Evolutionary conservation across 352 stramenopile species (phyloP).

Genomic region (Pythium oligandrum): DNA sequence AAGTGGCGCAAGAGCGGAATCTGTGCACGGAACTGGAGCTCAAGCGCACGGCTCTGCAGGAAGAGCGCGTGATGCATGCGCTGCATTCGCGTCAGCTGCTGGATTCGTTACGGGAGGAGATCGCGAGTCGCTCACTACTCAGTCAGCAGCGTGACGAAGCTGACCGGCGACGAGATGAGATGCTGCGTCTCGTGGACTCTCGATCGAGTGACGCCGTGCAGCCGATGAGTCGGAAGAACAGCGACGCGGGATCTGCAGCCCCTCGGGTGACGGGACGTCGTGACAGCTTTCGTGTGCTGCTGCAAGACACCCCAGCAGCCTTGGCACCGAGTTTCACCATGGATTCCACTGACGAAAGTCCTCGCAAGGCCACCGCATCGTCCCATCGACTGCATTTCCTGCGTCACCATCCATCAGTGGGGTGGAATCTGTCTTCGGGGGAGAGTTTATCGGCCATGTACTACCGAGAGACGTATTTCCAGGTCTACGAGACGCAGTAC

Average conservation of each 20-base stretch:
- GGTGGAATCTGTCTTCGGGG: conserved; percentile 4
- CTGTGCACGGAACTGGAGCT: conserved; percentile 23
- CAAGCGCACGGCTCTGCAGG: conserved; percentile 21
- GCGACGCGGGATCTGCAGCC: background rate
- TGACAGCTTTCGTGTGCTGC: conserved; percentile 12
- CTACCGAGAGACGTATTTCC: conserved; percentile 45
- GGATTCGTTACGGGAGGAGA: conserved; percentile 41
- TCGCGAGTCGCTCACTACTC: conserved; percentile 36
- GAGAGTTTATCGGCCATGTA: conserved; percentile 22
- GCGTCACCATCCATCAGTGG: background rate
- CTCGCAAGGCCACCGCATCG: conserved; percentile 3
- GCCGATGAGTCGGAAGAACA: background rate
- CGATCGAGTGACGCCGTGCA: conserved; percentile 3
- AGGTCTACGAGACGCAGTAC: conserved; percentile 60
- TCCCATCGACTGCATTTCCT: background rate
- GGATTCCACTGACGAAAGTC: too few relatives aligned
- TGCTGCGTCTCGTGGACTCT: conserved; percentile 38
- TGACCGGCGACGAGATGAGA: conserved; percentile 39
- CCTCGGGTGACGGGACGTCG: background rate
- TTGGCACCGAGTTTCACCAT: background rate
- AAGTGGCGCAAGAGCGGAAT: conserved; percentile 32
- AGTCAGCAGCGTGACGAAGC: conserved; percentile 33
- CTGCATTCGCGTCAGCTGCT: conserved; percentile 31
- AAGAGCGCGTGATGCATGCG: conserved; percentile 20
- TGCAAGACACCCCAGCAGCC: conserved; percentile 6